These are phyloP conservation scores for Arabidopsis hybrid DNA, from an alignment of 441 rosid genomes.

Conservation along the genomic window DNA sequence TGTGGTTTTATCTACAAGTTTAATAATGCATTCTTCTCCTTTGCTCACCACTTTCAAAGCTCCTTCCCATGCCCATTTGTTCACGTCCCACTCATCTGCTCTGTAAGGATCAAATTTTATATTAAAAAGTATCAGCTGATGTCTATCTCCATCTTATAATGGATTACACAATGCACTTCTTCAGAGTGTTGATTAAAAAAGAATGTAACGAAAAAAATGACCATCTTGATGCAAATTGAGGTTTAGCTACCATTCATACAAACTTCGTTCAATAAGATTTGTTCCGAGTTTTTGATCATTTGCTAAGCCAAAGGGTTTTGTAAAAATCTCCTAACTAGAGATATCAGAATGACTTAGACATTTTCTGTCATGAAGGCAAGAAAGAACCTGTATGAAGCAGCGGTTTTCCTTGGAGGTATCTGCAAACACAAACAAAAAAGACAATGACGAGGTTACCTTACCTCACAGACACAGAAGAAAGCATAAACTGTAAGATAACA, in stretches of 20 bases:
- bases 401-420: constrained; percentile 97
- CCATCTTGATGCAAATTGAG: constrained; percentile 8
- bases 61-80: constrained; percentile 99
- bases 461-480: not conserved
- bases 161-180: not conserved
- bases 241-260: not conserved
- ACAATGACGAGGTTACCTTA: not conserved
- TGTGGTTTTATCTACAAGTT: constrained; percentile 88
- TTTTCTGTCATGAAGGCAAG: constrained; percentile 18
- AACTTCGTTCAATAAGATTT: constrained; percentile 8
- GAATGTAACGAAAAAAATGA: not conserved
- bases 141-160: constrained; percentile 1
- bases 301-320: constrained; percentile 2
- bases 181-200: constrained; percentile 1
- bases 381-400: constrained; percentile 92
- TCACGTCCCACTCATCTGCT: constrained; percentile 99
- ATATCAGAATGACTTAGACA: not conserved
- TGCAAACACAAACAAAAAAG: constrained; percentile 54
- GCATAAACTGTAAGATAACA: not conserved
- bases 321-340: constrained; percentile 21
- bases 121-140: constrained; percentile 10
- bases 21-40: constrained; percentile 95
- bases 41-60: constrained; percentile 81
- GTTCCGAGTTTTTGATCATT: not conserved
- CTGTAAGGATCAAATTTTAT: constrained; percentile 47